Base-by-base conservation (phyloP, 352 stramenopile genomes). In the Phytophthora nicotianae region DNA sequence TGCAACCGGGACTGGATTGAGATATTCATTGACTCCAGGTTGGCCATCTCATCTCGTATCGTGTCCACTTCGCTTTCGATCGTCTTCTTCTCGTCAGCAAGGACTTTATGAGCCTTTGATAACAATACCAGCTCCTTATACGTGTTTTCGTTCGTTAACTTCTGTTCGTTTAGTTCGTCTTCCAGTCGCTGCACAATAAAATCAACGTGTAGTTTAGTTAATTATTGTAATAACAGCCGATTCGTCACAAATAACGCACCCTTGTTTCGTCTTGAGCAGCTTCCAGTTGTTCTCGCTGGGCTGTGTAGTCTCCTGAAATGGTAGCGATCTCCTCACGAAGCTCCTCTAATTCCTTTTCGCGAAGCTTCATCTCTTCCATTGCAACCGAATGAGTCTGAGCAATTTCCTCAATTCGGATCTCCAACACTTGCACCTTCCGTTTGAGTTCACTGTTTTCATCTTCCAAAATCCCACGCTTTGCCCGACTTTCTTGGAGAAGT, bases 41-140 rank as follows among this genome's bases (percentile, higher is more conserved):
- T 81, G 46, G 72, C 62, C 48, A 85, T 26, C 21, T 89, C 68
- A 50, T 90, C 78, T 8, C 72, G 69, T 37, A 87, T 60, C 0
- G 58, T 52, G 19, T 89, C 79, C 11, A 84, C 60, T 20, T 88
- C 75, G 27, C 68, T 72, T 40, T 78, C 65, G 17, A 82, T 47
- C n/a, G 45, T 71, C 20, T 78, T 60, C 17, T 89, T 89, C 53
- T 95, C 82, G 9, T 89, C 81, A 11, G 59, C 66, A 35, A 90
- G 53, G 20, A 71, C 72, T 65, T 93, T 90, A 62, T 95, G 82
- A 2, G 82, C 86, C 51, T 95, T 95, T 6, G 83, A 83, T 5
- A 95, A 53, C 45, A 95, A 42, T 4, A 95, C 82, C 1, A 95
- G 68, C 56, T 95, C 82, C 47, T 89, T 91, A 66, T 90, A 95